phyloP scores from a whole-genome alignment of 169 alveolate genomes.

The Perkinsus olseni region DNA sequence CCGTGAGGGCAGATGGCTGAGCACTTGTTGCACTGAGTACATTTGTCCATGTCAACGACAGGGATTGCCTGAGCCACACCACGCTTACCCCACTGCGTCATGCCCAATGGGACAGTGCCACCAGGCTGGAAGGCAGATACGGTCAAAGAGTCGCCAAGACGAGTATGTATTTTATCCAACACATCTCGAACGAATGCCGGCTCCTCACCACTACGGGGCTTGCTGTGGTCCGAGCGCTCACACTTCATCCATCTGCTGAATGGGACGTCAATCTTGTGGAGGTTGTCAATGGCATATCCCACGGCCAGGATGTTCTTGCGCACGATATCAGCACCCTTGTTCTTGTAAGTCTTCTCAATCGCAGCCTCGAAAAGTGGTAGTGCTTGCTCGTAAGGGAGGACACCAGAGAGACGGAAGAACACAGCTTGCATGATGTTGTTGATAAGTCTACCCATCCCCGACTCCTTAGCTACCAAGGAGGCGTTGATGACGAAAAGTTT shows the following conservation, averaged over 20 bases:
- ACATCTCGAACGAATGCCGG: constrained; percentile 18
- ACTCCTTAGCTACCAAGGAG: constrained; percentile 32
- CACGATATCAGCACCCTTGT: constrained; percentile 33
- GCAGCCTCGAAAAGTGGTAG: constrained; percentile 35
- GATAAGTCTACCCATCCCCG: constrained; percentile 46
- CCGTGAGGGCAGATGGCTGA: constrained; percentile 50
- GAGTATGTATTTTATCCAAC: constrained; percentile 23
- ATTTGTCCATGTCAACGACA: constrained; percentile 49
- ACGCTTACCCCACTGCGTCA: constrained; percentile 43
- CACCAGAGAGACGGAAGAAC: constrained; percentile 38
- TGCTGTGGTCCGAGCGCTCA: not conserved
- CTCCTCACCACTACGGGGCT: not conserved
- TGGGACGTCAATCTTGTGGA: not conserved
- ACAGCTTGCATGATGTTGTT: constrained; percentile 40
- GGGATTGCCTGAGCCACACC: constrained; percentile 46
- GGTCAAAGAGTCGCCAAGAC: constrained; percentile 37
- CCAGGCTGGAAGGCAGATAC: constrained; percentile 44
- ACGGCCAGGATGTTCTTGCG: not conserved
- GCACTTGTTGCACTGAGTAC: constrained; percentile 52
- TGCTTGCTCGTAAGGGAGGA: constrained; percentile 45
- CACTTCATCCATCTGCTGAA: not conserved
- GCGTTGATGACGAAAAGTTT: constrained; percentile 41
- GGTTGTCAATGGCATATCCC: not conserved
- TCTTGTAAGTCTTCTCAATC: constrained; percentile 43
- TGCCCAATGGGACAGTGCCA: constrained; percentile 43